Percentiles rank a stretch among this genome's conserved stretches.
Evolutionary conservation across 805 yeast species (phyloP).

Genomic region (Ogataea nakhonphanomensis): DNA sequence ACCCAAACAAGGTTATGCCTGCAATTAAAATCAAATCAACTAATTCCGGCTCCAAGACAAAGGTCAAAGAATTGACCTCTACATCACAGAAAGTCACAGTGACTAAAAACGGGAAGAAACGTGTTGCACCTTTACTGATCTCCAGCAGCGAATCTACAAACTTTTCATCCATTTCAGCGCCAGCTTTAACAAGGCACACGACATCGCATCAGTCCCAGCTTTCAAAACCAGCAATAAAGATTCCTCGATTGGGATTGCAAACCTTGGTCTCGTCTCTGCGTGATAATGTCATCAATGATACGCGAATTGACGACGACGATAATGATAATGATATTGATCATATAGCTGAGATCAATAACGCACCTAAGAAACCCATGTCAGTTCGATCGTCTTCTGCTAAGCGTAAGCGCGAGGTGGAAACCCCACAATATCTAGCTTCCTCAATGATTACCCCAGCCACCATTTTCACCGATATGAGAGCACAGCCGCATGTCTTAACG

Average conservation of each 20-base stretch:
- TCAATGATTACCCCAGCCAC: constrained; percentile 27
- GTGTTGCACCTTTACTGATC: constrained; percentile 69
- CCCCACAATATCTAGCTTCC: constrained; percentile 26
- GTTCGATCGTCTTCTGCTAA: constrained; percentile 31
- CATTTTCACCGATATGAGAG: constrained; percentile 27
- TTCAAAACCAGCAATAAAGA: constrained; percentile 44
- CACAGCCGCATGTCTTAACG: constrained; percentile 31
- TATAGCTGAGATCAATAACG: constrained; percentile 29
- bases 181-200: constrained; percentile 18
- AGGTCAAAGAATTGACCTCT: constrained; percentile 17
- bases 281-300: constrained; percentile 34
- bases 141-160: constrained; percentile 33
- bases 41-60: constrained; percentile 2
- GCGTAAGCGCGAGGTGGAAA: constrained; percentile 35
- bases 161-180: not conserved
- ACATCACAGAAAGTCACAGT: constrained; percentile 50
- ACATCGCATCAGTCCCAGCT: constrained; percentile 24
- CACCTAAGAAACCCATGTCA: constrained; percentile 34
- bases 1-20: constrained; percentile 28
- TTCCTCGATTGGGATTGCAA: constrained; percentile 65
- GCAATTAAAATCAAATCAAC: constrained; percentile 5
- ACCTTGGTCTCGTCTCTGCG: constrained; percentile 60
- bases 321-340: constrained; percentile 49
- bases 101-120: constrained; percentile 71
- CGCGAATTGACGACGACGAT: constrained; percentile 23